phyloP scores from a whole-genome alignment of 2,329 filamentous ascomycete species.

The Cercospora berteroae region DNA sequence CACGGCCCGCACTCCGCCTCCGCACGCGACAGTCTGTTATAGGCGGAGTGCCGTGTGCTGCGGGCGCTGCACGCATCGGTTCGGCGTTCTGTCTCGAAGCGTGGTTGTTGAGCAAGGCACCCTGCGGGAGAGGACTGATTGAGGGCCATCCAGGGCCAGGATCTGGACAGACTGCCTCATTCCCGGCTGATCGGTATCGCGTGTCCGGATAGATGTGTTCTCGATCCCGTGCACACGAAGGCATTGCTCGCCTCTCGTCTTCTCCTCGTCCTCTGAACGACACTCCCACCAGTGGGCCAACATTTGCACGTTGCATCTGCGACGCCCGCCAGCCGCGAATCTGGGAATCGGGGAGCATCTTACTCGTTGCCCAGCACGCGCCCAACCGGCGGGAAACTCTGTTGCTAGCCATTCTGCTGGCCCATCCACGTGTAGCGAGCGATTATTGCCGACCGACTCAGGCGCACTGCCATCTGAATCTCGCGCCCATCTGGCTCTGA shows the following conservation, averaged over 20 bases:
- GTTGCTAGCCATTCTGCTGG: not conserved
- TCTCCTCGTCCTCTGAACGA: not conserved
- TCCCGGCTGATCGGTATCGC: not conserved
- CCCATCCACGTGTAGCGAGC: not conserved
- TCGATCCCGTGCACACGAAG: not conserved
- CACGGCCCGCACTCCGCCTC: not conserved
- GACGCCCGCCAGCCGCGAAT: not conserved
- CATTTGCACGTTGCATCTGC: not conserved
- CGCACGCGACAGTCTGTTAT: not conserved
- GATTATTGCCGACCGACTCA: not conserved
- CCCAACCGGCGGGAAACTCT: conserved; percentile 4
- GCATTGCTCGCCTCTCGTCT: not conserved
- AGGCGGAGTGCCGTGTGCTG: not conserved
- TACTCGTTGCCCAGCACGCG: conserved; percentile 1
- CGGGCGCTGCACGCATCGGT: not conserved
- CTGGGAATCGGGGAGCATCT: not conserved
- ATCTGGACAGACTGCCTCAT: not conserved
- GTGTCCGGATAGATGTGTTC: not conserved
- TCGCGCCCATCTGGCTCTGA: not conserved
- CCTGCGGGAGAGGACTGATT: not conserved
- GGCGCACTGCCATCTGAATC: not conserved
- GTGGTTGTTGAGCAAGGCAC: not conserved
- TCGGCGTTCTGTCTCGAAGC: not conserved
- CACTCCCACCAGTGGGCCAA: not conserved
- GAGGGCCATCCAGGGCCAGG: not conserved